These are phyloP conservation scores for Wallemia ichthyophaga DNA, from an alignment of 1,284 basidiomycete species.

Conservation along the genomic window DNA sequence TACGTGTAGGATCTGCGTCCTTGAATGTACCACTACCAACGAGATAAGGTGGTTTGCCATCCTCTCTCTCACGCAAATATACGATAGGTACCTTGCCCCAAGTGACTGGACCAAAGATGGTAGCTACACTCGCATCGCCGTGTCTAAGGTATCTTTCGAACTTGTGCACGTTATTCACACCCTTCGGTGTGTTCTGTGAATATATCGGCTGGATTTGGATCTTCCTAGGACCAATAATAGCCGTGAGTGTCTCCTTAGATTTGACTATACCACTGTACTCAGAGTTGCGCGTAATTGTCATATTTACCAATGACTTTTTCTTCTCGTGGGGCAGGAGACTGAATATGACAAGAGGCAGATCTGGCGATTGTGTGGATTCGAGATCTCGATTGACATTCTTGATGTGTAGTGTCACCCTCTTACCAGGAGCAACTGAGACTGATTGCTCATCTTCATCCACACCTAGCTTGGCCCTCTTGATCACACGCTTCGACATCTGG, in stretches of 20 bases:
- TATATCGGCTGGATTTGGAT: constrained; percentile 61
- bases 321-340: constrained; percentile 80
- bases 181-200: constrained; percentile 66
- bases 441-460: background rate
- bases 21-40: constrained; percentile 73
- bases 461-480: background rate
- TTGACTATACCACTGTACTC: constrained; percentile 66
- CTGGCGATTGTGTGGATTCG: constrained; percentile 18
- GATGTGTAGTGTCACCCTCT: constrained; percentile 39
- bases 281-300: constrained; percentile 77
- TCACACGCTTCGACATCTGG: constrained; percentile 45
- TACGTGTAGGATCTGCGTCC: constrained; percentile 63
- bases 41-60: constrained; percentile 39
- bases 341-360: constrained; percentile 38
- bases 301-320: constrained; percentile 78
- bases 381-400: constrained; percentile 31
- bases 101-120: constrained; percentile 58
- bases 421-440: constrained; percentile 29
- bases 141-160: constrained; percentile 77
- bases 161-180: constrained; percentile 88
- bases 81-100: constrained; percentile 62
- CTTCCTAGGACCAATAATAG: constrained; percentile 67
- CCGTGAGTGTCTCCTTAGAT: constrained; percentile 74
- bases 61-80: constrained; percentile 33
- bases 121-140: constrained; percentile 47